phyloP scores from a whole-genome alignment of 2,329 filamentous ascomycete species.

The Diaporthe capsici region DNA sequence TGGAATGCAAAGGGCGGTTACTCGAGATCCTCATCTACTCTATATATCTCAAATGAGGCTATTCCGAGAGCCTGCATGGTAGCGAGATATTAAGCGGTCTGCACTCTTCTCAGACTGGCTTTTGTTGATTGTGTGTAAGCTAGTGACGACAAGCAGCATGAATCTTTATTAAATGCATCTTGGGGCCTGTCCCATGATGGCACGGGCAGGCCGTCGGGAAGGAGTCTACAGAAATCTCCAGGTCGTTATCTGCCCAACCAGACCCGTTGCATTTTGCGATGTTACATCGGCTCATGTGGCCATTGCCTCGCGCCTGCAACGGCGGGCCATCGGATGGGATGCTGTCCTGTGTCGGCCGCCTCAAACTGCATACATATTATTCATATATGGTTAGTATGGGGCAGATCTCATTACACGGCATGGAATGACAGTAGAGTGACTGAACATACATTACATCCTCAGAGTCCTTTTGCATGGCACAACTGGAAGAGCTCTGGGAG shows the following conservation, averaged over 20 bases:
- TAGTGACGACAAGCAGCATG: constrained; percentile 12
- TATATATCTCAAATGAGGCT: neutral
- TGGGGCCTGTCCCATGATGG: neutral
- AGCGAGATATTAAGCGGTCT: neutral
- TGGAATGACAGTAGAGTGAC: neutral
- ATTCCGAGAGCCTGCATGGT: neutral
- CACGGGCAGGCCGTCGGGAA: neutral
- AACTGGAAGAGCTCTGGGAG: neutral
- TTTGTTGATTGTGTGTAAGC: neutral
- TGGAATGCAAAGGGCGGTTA: neutral
- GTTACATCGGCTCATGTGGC: constrained; percentile 21
- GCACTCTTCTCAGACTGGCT: neutral
- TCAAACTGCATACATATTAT: neutral
- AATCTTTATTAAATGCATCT: neutral
- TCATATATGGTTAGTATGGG: neutral
- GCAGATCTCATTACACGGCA: constrained; percentile 26
- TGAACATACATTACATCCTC: constrained; percentile 19
- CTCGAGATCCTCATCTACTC: neutral
- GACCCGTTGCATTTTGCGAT: neutral
- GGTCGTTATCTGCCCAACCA: too few relatives aligned
- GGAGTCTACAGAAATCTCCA: neutral
- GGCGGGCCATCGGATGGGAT: neutral
- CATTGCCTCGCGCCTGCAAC: neutral
- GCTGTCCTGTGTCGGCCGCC: neutral
- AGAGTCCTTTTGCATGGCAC: constrained; percentile 15